These are phyloP conservation scores for Fusarium sp. DNA, from an alignment of 2,329 filamentous ascomycete species.

Conservation along the genomic window DNA sequence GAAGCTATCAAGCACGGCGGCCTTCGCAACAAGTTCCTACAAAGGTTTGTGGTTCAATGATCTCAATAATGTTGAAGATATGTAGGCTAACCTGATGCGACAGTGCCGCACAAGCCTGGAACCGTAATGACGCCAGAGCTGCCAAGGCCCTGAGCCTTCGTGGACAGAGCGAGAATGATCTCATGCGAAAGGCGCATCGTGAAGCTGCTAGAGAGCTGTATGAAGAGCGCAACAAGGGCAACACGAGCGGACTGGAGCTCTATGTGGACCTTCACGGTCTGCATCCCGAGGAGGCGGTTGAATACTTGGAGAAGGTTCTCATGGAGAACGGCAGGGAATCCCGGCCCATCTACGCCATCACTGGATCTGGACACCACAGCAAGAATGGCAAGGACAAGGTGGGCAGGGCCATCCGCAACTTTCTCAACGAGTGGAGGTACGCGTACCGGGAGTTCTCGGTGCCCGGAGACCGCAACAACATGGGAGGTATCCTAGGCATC, in stretches of 20 bases:
- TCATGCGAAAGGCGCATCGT: conserved; percentile 96
- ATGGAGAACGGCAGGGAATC: conserved; percentile 81
- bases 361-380: conserved; percentile 95
- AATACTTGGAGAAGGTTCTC: conserved; percentile 90
- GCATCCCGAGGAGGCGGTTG: conserved; percentile 96
- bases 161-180: conserved; percentile 94
- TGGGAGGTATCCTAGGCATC: conserved; percentile 81
- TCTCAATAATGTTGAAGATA: not conserved
- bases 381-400: conserved; percentile 99
- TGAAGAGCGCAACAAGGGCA: conserved; percentile 87
- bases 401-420: conserved; percentile 89
- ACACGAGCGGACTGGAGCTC: conserved; percentile 73
- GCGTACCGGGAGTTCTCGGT: conserved; percentile 96
- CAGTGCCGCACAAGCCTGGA: conserved; percentile 97
- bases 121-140: conserved; percentile 94
- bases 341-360: conserved; percentile 92
- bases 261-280: conserved; percentile 98
- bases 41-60: conserved; percentile 71
- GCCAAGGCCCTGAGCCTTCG: conserved; percentile 94
- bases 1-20: conserved; percentile 98
- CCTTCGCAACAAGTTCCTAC: conserved; percentile 94
- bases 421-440: conserved; percentile 95
- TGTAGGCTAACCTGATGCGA: conserved; percentile 5
- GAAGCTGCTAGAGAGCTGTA: conserved; percentile 93
- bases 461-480: conserved; percentile 86